Conservation (phyloP, 495 filamentous ascomycete species). For the Penicillium fimorum region DNA sequence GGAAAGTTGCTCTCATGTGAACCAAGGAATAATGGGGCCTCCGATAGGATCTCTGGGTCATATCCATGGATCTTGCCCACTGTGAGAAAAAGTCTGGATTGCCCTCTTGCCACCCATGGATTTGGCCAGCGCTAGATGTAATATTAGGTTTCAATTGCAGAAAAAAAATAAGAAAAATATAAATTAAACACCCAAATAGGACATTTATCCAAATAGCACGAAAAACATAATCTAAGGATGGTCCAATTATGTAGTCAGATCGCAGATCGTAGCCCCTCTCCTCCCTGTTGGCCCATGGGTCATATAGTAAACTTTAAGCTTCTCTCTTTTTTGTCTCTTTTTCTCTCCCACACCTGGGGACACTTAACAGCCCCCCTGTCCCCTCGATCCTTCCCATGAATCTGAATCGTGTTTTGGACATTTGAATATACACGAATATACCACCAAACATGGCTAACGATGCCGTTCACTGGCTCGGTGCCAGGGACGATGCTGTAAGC, state of each 20-base stretch:
- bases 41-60: constrained; percentile 7
- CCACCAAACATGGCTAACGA: constrained; percentile 29
- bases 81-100: constrained; percentile 18
- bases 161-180: constrained; percentile 1
- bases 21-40: constrained; percentile 9
- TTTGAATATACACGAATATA: constrained; percentile 1
- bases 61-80: constrained; percentile 1
- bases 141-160: neutral
- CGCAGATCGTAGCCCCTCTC: constrained; percentile 25
- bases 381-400: neutral
- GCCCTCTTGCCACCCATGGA: constrained; percentile 6
- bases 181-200: constrained; percentile 7
- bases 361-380: neutral
- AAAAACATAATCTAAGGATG: neutral
- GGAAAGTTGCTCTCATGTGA: neutral
- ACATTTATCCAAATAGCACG: neutral
- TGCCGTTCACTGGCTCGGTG: constrained; percentile 29
- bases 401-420: neutral
- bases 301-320: constrained; percentile 20
- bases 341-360: constrained; percentile 11
- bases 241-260: constrained; percentile 27
- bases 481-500: constrained; percentile 29
- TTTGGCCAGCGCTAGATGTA: constrained; percentile 2
- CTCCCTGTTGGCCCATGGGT: neutral
- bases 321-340: constrained; percentile 4